Conservation (phyloP, 371 early-diverging fungal species). For the Nematocida sp. region DNA sequence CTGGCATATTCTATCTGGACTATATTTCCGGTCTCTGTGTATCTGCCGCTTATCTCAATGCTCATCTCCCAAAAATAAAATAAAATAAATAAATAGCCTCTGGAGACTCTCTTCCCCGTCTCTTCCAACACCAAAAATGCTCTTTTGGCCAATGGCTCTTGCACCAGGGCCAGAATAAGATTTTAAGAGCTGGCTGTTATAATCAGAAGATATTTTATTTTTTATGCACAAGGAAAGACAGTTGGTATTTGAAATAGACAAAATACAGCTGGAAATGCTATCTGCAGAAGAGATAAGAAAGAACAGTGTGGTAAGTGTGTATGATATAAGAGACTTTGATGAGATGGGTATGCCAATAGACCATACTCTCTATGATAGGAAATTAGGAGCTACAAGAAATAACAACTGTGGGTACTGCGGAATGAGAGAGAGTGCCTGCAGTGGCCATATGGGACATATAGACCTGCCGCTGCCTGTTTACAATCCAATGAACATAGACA, state of each 20-base stretch:
- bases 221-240: constrained; percentile 28
- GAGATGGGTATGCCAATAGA: constrained; percentile 77
- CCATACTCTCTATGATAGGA: constrained; percentile 86
- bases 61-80: constrained; percentile 38
- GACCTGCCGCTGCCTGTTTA: constrained; percentile 50
- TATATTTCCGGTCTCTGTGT: constrained; percentile 96
- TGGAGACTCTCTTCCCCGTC: no score
- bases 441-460: constrained; percentile 65
- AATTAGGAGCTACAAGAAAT: constrained; percentile 82
- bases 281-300: constrained; percentile 78
- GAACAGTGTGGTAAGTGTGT: constrained; percentile 82
- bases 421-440: constrained; percentile 54
- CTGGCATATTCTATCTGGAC: constrained; percentile 96
- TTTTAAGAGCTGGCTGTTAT: no score
- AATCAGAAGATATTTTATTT: constrained; percentile 29
- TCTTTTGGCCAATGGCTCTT: no score
- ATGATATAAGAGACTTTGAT: constrained; percentile 80
- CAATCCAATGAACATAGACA: constrained; percentile 81
- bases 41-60: constrained; percentile 67
- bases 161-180: no score
- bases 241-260: constrained; percentile 5
- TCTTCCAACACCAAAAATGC: no score
- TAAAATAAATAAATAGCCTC: no score
- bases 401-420: constrained; percentile 63
- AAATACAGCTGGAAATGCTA: background rate